Evolutionary conservation across 306 rosid genomes (phyloP), one percentile per base, ranked within the genome.

Genomic region (Lagenaria siceraria): DNA sequence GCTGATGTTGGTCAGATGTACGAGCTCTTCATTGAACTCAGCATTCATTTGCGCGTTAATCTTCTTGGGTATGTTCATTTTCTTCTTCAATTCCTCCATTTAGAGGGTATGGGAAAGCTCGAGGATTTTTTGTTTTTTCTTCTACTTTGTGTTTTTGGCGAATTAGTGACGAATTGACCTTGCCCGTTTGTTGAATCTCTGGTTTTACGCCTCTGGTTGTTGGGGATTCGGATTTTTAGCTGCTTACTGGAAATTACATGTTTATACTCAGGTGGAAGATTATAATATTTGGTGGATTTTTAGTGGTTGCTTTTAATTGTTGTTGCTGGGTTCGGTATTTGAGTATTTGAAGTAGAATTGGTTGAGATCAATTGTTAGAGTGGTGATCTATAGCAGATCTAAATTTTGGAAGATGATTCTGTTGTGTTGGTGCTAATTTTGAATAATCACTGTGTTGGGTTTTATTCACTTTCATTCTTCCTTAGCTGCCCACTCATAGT

Each of bases 1-100:
- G 87, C 98, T 4, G 97, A 93, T 78, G 84, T 93, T 13, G 96
- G 98, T 10, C 97, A 90, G 87, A 90, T 93, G 98, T 90, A 87
- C 21, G 96, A 93, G 81, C 96, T 93, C 60, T 93, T 90, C 86
- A 7, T 90, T 74, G 91, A 93, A 81, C 75, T 93, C 42, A 93
- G 96, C 83, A 81, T 89, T 79, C 91, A 88, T 69, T 79, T 93
- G 81, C 92, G 95, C 22, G 87, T 90, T 40, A 93, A 93, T 80
- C 83, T 93, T 78, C 77, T 93, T 76, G 98, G 96, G 98, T 93
- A 81, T 13, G 33, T 22, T 8, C 52, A 6, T n/a, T 38, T 48
- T 71, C 59, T 71, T 48, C 59, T 71, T 17, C 21, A 4, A 8
- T 71, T 25, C 11, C 17, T 48, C 5, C 42, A 48, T 71, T 71